Conservation (phyloP, 352 stramenopile species). For the Pythium volutum region DNA sequence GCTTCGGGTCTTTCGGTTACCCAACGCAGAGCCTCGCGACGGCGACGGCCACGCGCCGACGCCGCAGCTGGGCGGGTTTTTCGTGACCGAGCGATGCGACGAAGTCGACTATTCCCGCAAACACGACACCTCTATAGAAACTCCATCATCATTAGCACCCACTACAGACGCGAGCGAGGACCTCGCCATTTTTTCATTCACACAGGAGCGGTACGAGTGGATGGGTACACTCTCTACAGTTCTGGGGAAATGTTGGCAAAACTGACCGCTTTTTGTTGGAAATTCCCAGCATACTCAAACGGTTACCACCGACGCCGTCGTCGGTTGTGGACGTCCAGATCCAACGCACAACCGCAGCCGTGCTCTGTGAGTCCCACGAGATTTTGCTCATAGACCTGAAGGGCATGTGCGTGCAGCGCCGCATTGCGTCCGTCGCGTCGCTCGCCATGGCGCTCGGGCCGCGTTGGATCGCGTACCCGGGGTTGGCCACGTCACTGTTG, state of each 20-base stretch:
- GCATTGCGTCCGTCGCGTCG: constrained; percentile 45
- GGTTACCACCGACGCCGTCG: constrained; percentile 52
- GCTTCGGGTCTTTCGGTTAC: constrained; percentile 54
- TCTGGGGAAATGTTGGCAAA: neutral
- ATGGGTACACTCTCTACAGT: neutral
- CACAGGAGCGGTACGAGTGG: constrained; percentile 38
- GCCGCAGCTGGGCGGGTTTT: constrained; percentile 32
- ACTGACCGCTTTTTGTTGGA: neutral
- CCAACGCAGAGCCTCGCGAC: neutral
- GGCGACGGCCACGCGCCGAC: neutral
- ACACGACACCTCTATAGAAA: constrained; percentile 20
- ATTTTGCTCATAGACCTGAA: constrained; percentile 61
- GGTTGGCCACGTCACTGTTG: constrained; percentile 24
- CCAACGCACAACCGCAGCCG: constrained; percentile 43
- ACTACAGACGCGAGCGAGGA: constrained; percentile 31
- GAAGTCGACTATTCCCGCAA: constrained; percentile 30
- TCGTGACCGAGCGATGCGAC: constrained; percentile 48
- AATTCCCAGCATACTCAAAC: constrained; percentile 37
- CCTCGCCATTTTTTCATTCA: constrained; percentile 47
- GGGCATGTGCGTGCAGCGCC: constrained; percentile 43
- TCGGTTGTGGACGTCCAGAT: constrained; percentile 70
- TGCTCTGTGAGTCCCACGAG: constrained; percentile 68
- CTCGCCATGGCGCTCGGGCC: constrained; percentile 61
- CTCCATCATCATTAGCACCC: neutral
- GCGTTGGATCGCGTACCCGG: constrained; percentile 71